Percentiles rank a stretch among this genome's conserved stretches.
phyloP scores from a whole-genome alignment of 2,329 filamentous ascomycete species.

The Colletotrichum sp. region DNA sequence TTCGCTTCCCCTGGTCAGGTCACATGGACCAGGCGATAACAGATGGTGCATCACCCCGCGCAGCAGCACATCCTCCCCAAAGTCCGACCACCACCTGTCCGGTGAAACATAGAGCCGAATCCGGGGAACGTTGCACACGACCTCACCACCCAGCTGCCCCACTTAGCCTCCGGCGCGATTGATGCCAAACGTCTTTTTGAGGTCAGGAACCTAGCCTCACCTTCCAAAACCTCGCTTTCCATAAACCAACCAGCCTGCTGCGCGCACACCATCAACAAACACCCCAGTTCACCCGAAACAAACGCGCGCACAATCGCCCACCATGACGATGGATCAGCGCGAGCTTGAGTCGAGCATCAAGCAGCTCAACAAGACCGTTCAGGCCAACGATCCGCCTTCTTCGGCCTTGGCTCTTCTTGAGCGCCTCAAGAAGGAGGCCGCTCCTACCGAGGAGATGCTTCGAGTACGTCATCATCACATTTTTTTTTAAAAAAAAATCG shows the following conservation, averaged over 20 bases:
- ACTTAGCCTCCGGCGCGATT: constrained; percentile 10
- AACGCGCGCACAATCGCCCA: not conserved
- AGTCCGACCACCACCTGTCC: not conserved
- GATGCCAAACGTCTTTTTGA: constrained; percentile 10
- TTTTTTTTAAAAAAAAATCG: not conserved
- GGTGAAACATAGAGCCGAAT: constrained; percentile 9
- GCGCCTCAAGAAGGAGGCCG: constrained; percentile 79
- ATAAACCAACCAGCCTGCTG: not conserved
- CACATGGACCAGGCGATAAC: constrained; percentile 18
- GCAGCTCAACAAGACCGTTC: constrained; percentile 79
- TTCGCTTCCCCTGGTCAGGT: constrained; percentile 7
- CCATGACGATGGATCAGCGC: constrained; percentile 71
- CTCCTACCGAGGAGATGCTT: constrained; percentile 87
- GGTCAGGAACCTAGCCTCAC: not conserved
- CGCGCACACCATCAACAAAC: not conserved
- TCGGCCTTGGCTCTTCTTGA: constrained; percentile 78
- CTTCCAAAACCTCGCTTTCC: not conserved
- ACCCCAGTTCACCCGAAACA: not conserved
- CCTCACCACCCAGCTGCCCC: not conserved
- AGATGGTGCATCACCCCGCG: constrained; percentile 1
- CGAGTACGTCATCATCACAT: constrained; percentile 61
- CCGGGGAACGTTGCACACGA: not conserved
- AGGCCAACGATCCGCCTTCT: constrained; percentile 74
- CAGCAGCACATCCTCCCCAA: not conserved
- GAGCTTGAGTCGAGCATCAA: constrained; percentile 80